These are phyloP conservation scores for Eimeria acervulina DNA, from an alignment of 169 alveolate genomes.

Conservation along the genomic window DNA sequence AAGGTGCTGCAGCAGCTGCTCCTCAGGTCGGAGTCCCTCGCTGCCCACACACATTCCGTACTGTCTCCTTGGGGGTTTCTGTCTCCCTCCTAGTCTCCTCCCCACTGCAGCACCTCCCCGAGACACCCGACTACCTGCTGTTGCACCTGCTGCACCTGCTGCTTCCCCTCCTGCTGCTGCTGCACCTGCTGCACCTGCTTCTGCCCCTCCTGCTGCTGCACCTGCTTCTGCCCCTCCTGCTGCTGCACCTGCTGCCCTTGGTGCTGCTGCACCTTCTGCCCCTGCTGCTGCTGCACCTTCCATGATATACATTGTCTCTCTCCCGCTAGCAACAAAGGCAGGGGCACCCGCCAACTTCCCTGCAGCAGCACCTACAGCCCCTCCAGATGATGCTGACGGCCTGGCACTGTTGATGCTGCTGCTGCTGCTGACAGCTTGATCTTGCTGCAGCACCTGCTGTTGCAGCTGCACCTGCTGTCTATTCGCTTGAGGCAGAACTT, in stretches of 20 bases:
- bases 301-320: not conserved
- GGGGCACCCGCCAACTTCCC: conserved; percentile 4
- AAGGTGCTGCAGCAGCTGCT: conserved; percentile 68
- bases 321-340: not conserved
- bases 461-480: conserved; percentile 43
- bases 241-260: not conserved
- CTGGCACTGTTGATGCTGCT: conserved; percentile 24
- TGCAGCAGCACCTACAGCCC: not conserved
- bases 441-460: conserved; percentile 66
- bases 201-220: not conserved
- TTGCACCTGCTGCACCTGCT: conserved; percentile 40
- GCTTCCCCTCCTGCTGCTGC: conserved; percentile 13
- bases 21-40: conserved; percentile 41
- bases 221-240: not conserved
- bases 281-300: conserved; percentile 29
- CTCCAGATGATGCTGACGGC: conserved; percentile 4
- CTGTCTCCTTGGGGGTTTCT: conserved; percentile 53
- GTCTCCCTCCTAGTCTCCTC: conserved; percentile 47
- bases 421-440: conserved; percentile 42
- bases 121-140: not conserved
- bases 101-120: conserved; percentile 55
- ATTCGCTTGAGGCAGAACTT: not conserved
- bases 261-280: conserved; percentile 5
- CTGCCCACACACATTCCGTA: not conserved
- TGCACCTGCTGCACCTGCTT: not conserved